Conservation (phyloP, 2,329 filamentous ascomycete genomes). For the Talaromyces sp. region DNA sequence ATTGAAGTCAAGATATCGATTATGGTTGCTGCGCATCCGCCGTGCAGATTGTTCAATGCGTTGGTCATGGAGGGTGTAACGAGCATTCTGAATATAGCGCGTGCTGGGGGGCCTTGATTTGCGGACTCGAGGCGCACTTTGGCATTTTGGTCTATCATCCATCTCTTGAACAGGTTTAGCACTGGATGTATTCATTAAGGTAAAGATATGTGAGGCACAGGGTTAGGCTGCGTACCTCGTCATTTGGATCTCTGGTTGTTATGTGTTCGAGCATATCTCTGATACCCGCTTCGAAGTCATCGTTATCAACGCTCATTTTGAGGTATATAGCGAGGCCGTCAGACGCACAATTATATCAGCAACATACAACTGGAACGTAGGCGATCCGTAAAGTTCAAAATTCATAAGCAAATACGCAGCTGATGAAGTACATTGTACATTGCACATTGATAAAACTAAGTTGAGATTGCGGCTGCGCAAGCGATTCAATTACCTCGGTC, state of each 20-base stretch:
- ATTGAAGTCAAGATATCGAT: constrained; percentile 65
- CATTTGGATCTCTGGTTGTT: not conserved
- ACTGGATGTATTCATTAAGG: not conserved
- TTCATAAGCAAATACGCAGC: not conserved
- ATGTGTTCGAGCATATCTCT: not conserved
- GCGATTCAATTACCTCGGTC: not conserved
- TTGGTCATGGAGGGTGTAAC: constrained; percentile 92
- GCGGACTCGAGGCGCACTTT: constrained; percentile 38
- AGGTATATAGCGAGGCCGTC: not conserved
- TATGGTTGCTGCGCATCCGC: constrained; percentile 68
- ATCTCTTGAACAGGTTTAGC: not conserved
- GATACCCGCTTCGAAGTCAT: not conserved
- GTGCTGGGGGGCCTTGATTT: constrained; percentile 31
- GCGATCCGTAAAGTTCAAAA: not conserved
- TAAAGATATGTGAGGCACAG: not conserved
- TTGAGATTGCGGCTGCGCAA: not conserved
- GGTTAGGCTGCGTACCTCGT: not conserved
- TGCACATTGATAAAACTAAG: not conserved
- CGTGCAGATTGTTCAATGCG: constrained; percentile 83
- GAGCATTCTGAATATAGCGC: constrained; percentile 33
- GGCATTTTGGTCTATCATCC: constrained; percentile 19
- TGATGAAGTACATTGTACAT: not conserved
- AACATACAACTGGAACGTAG: not conserved
- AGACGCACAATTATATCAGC: not conserved
- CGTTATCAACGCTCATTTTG: not conserved